phyloP scores from a whole-genome alignment of 345 rosid species.

The Eucalyptus pauciflora region DNA sequence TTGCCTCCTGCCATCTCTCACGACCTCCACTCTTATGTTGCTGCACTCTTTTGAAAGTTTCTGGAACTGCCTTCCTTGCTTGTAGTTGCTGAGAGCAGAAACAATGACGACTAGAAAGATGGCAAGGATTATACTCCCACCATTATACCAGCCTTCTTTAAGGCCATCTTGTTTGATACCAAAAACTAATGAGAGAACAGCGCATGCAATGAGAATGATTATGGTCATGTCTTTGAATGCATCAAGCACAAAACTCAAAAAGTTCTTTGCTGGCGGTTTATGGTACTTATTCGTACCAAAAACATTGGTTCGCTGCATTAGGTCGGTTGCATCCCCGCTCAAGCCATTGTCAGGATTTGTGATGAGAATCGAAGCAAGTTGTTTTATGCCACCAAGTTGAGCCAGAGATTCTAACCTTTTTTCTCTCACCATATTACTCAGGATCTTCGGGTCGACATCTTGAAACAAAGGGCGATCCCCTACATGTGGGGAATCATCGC shows the following conservation, averaged over 20 bases:
- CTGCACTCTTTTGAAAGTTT: conserved; percentile 43
- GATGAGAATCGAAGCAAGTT: neutral
- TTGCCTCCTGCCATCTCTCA: conserved; percentile 35
- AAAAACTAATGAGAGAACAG: conserved; percentile 46
- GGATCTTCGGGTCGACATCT: neutral
- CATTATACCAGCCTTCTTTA: conserved; percentile 65
- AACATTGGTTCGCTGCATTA: neutral
- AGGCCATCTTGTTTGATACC: conserved; percentile 51
- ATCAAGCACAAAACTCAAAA: conserved; percentile 37
- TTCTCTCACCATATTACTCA: neutral
- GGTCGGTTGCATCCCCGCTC: neutral
- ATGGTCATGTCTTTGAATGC: conserved; percentile 45
- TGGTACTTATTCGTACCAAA: conserved; percentile 59
- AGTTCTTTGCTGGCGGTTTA: conserved; percentile 43
- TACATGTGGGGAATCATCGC: fast-evolving
- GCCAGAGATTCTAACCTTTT: neutral
- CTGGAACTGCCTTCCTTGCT: conserved; percentile 43
- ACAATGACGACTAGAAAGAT: conserved; percentile 44
- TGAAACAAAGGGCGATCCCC: fast-evolving
- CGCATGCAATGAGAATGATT: conserved; percentile 44
- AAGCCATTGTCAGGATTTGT: neutral
- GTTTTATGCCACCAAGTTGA: neutral
- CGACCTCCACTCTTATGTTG: conserved; percentile 35
- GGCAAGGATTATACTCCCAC: conserved; percentile 57
- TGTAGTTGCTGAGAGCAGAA: conserved; percentile 40